Conservation (phyloP, 2,329 filamentous ascomycete genomes). For the Xylariales sp. region DNA sequence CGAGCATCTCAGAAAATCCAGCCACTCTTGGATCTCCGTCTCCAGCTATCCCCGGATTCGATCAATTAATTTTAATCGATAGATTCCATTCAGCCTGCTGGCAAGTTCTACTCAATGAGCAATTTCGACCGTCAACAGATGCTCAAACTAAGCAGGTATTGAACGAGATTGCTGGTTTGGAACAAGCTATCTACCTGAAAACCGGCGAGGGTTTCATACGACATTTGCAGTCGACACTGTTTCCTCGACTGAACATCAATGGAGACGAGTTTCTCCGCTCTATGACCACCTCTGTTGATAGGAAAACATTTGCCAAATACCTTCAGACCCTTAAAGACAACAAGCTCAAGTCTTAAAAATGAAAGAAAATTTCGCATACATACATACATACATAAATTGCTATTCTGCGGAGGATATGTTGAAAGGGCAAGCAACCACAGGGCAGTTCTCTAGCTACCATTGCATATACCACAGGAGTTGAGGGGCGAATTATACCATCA, state of each 20-base stretch:
- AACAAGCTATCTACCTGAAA: slow-evolving; percentile 91
- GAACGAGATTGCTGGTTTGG: slow-evolving; percentile 85
- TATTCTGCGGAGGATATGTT: slow-evolving; percentile 9
- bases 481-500: slow-evolving; percentile 47
- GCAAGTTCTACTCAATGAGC: slow-evolving; percentile 82
- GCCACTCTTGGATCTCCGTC: slow-evolving; percentile 61
- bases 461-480: slow-evolving; percentile 49
- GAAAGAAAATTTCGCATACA: background rate
- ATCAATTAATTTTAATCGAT: slow-evolving; percentile 83
- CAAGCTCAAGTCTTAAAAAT: slow-evolving; percentile 32
- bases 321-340: slow-evolving; percentile 68
- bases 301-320: slow-evolving; percentile 73
- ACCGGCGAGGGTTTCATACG: slow-evolving; percentile 84
- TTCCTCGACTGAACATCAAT: slow-evolving; percentile 73
- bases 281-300: slow-evolving; percentile 69
- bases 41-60: slow-evolving; percentile 84
- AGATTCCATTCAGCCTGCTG: slow-evolving; percentile 91
- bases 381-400: slow-evolving; percentile 8
- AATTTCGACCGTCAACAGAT: slow-evolving; percentile 82
- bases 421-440: slow-evolving; percentile 25
- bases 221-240: slow-evolving; percentile 72
- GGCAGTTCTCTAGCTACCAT: slow-evolving; percentile 38
- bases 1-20: slow-evolving; percentile 65
- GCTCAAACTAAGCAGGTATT: slow-evolving; percentile 90
- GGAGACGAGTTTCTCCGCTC: slow-evolving; percentile 69